Evolutionary conservation across 352 stramenopile species (phyloP), one percentile per base, ranked within the genome.

Genomic region (Globisporangium echinulatum): DNA sequence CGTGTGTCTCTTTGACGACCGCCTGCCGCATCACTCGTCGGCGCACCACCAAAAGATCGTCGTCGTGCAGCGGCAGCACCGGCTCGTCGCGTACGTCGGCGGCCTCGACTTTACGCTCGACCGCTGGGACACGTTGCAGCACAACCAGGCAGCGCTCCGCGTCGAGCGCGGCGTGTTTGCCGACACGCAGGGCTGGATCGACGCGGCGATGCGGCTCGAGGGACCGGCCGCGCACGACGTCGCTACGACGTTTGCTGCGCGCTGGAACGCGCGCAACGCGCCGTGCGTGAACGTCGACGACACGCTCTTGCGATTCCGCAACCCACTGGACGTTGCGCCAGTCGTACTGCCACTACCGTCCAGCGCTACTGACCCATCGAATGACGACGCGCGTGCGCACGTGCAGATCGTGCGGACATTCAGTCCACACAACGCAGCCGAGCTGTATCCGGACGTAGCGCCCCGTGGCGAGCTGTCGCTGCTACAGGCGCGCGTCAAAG

Each of bases 1-100:
- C n/a, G 5, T 65, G 19, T 85, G 78, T 56, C 60, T 88, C 15
- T 87, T 85, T 9, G 81, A 90, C 62, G 73, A 90, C 46, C 81
- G 81, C 36, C 55, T 88, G 56, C 78, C 81, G 9, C 66, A 82
- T 46, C 39, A 63, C 8, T 85, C 77, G 42, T 82, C 75, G 25
- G 82, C 81, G 42, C 77, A 88, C 37, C 80, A 90, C 53, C 80
- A 90, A 59, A 89, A 90, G 54, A 83, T 77, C 14, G 61, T 90
- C 14, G 68, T 86, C 11, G 56, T 90, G 7, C 71, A 74, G 25
- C 78, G 71, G 33, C 63, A 72, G 40, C 49, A 64, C 17, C 50
- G 70, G 19, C 70, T 82, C 15, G 53, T 75, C 8, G 76, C 72
- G 3, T 86, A 78, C 48, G 58, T 88, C 4, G 79, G 79, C 15